Conservation (phyloP, 179 eudicot species). For the Carnegiea gigantea region DNA sequence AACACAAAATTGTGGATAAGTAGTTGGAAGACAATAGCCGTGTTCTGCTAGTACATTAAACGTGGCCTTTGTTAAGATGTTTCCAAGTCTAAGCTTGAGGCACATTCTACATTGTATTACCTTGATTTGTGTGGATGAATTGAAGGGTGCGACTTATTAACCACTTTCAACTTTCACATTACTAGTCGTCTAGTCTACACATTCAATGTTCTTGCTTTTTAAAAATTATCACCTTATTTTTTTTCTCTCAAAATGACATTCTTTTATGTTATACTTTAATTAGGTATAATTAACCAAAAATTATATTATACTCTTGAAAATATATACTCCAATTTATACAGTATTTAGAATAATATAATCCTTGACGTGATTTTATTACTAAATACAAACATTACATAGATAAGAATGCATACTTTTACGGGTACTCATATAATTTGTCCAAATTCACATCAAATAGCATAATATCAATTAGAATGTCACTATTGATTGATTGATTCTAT, state of each 20-base stretch:
- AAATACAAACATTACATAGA: no score
- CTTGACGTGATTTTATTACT: no score
- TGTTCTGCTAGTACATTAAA: slow-evolving; percentile 1
- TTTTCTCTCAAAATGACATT: not conserved
- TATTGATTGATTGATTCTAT: not conserved
- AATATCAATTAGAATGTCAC: not conserved
- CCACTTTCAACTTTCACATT: slow-evolving; percentile 10
- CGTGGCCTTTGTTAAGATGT: not conserved
- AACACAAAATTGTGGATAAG: not conserved
- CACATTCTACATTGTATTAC: slow-evolving; percentile 14
- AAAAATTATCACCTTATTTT: not conserved
- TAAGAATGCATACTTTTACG: no score
- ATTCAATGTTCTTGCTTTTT: not conserved
- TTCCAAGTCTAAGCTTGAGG: not conserved
- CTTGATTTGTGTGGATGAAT: slow-evolving; percentile 7
- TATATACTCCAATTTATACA: no score
- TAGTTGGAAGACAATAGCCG: not conserved
- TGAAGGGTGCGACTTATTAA: not conserved
- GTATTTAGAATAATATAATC: no score
- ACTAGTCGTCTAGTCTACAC: not conserved
- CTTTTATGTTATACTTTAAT: not conserved
- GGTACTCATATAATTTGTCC: no score
- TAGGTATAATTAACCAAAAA: no score
- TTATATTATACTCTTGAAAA: no score
- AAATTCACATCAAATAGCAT: no score